Base-by-base conservation (phyloP, 768 basidiomycete genomes). In the Macrolepiota albuminosa region DNA sequence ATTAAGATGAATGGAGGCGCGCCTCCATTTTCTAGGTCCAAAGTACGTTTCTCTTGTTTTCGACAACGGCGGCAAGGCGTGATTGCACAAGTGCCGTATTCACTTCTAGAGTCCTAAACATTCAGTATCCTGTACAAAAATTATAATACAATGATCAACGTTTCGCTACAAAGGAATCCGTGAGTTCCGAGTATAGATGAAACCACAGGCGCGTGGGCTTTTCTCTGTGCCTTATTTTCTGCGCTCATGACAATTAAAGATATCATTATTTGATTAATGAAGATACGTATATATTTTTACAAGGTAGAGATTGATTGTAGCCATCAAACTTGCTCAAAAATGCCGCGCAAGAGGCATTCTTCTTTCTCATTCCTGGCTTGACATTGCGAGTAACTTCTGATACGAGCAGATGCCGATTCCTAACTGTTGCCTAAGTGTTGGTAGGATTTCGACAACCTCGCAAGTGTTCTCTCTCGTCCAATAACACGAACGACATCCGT, bases 401-500 rank as follows among this genome's bases (percentile, higher is more conserved):
- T 21, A 8, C 42, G n/a, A 21, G n/a, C 4, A 21, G 50, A 36
- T 37, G 21, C 21, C 14, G 11, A 14, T 7, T 21, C 36, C 37
- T 52, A n/a, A 43, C 4, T 43, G n/a, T 43, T 37, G 6, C 6
- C 3, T 29, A 16, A 13, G 11, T 51, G 31, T 51, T 10, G 39
- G 37, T 13, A 33, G 10, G 59, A 56, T n/a, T 61, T 59, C 39
- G 65, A 66, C 53, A 82, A 63, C 56, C 81, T 67, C 18, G 64
- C 67, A 7, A 81, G 56, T 10, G 78, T 76, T 57, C 81, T 70
- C 42, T 78, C 73, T 13, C 68, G 71, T 13, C 82, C 81, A 54
- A 83, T 63, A 3, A 78, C 68, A 24, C 69, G 65, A 67, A 83
- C 75, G 16, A 78, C 69, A 61, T 82, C 81, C 3, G 74, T 73